Evolutionary conservation across 768 basidiomycete genomes (phyloP).

Genomic region (Hypholoma fasciculare): DNA sequence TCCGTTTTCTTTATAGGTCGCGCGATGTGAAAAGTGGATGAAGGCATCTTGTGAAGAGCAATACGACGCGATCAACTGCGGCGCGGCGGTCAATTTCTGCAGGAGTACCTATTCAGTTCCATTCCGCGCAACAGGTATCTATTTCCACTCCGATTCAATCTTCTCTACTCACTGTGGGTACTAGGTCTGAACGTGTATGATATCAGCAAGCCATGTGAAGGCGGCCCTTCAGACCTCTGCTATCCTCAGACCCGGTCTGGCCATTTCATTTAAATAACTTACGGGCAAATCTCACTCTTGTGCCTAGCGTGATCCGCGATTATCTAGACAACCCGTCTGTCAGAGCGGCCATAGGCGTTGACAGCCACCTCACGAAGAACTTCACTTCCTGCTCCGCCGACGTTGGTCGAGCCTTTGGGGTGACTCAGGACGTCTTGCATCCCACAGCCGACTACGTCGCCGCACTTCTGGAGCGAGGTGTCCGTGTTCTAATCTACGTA

Average conservation of each 20-base stretch:
- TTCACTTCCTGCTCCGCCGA: slow-evolving; percentile 31
- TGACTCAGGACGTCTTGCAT: slow-evolving; percentile 40
- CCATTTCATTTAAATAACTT: background rate
- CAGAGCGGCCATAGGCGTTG: slow-evolving; percentile 62
- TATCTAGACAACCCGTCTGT: slow-evolving; percentile 65
- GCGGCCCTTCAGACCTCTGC: slow-evolving; percentile 50
- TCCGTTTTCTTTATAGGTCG: slow-evolving; percentile 39
- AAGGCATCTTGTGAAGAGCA: slow-evolving; percentile 56
- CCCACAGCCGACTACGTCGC: slow-evolving; percentile 59
- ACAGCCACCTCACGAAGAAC: slow-evolving; percentile 37
- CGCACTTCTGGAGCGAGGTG: slow-evolving; percentile 68
- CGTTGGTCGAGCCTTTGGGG: slow-evolving; percentile 50
- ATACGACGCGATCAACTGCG: slow-evolving; percentile 66
- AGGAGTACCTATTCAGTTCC: slow-evolving; percentile 44
- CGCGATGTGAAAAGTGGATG: slow-evolving; percentile 63
- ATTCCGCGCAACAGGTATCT: slow-evolving; percentile 41
- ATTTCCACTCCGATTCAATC: background rate
- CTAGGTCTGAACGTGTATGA: slow-evolving; percentile 65
- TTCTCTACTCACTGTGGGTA: background rate
- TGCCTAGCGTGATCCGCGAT: slow-evolving; percentile 48
- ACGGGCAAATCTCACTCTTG: background rate
- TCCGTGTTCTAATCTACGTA: slow-evolving; percentile 70
- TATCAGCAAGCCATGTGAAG: slow-evolving; percentile 60
- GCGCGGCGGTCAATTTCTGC: slow-evolving; percentile 66
- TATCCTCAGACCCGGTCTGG: slow-evolving; percentile 49